A percentile compares a stretch with the other conserved stretches of the same genome.
Conservation (phyloP, 345 rosid species). For the Geranium brycei region DNA sequence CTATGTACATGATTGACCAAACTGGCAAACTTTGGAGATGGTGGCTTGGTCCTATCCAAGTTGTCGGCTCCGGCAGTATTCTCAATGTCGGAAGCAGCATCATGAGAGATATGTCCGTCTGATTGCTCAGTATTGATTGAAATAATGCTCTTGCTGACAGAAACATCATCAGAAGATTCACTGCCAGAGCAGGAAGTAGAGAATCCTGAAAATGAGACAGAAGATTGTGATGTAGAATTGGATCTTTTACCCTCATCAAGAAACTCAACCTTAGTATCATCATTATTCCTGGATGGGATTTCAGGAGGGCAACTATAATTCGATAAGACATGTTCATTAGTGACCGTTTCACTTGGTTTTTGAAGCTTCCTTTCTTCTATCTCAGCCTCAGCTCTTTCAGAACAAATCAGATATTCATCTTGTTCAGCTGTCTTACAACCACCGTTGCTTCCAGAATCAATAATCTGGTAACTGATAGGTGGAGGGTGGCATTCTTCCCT, state of each 20-base stretch:
- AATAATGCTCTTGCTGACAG: slow-evolving; percentile 49
- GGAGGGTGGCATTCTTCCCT: slow-evolving; percentile 29
- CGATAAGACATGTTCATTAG: slow-evolving; percentile 20
- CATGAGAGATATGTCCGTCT: slow-evolving; percentile 24
- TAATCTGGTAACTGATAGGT: background rate
- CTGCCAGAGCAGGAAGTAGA: slow-evolving; percentile 33
- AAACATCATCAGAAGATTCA: slow-evolving; percentile 66
- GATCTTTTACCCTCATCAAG: slow-evolving; percentile 28
- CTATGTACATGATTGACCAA: slow-evolving; percentile 53
- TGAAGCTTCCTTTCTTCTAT: slow-evolving; percentile 12
- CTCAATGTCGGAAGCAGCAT: slow-evolving; percentile 21
- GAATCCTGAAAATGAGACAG: slow-evolving; percentile 64
- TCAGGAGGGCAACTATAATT: slow-evolving; percentile 22
- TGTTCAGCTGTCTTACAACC: slow-evolving; percentile 9
- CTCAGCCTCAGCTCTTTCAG: slow-evolving; percentile 3
- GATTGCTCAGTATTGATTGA: slow-evolving; percentile 50
- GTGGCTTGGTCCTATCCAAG: slow-evolving; percentile 28
- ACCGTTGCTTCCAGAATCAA: slow-evolving; percentile 13
- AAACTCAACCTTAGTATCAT: slow-evolving; percentile 27
- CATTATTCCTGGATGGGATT: slow-evolving; percentile 21
- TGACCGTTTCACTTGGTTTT: slow-evolving; percentile 18
- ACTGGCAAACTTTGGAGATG: slow-evolving; percentile 66
- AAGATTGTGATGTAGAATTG: slow-evolving; percentile 41
- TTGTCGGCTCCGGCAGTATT: slow-evolving; percentile 20
- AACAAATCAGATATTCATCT: slow-evolving; percentile 1